Base-by-base conservation (phyloP, 1,139 yeast genomes). In the Taphrina flavorubra region DNA sequence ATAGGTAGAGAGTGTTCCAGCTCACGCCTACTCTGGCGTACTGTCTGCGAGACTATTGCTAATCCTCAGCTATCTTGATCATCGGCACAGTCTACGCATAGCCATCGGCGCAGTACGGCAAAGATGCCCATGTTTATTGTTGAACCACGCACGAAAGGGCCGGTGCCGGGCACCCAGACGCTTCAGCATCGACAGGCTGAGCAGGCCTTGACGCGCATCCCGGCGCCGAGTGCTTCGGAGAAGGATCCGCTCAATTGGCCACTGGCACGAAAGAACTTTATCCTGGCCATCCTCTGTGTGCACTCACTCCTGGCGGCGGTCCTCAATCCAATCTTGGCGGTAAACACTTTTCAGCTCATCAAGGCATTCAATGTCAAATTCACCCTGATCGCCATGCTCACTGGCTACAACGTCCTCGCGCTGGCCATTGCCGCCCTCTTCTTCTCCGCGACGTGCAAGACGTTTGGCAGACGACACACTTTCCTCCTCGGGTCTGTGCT, bases 241-340 rank as follows among this genome's bases (percentile, higher is more conserved):
- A 84, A 85, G 73, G 88, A 85, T 74, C 88, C 88, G 1, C 77
- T 85, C 61, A 85, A 84, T 74, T 83, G 85, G 85, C 63, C 74
- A 1, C 56, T 58, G 7, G 47, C 71, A 36, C 74, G 78, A 39
- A 79, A 78, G 72, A 71, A 66, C 51, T 42, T 70, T 14, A 61
- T 68, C 36, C 59, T 70, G 34, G 56, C 61, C 47, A 40, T 70
- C 40, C 63, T 70, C 20, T 70, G 72, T 46, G 65, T 73, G 49
- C 72, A 75, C 72, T 39, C 69, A 14, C 62, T 71, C 44, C 69
- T 76, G 65, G 59, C 70, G 81, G 68, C 72, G 0, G 67, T 58
- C 34, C 58, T 69, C 18, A 59, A 72, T 14, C 73, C 73, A 8
- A 64, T 71, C 44, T 69, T 72, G 46, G 72, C 73, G 18, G 65